Percentiles rank a stretch among this genome's conserved stretches.
These are phyloP conservation scores for Megacollybia marginata DNA, from an alignment of 768 basidiomycete species.

Conservation along the genomic window DNA sequence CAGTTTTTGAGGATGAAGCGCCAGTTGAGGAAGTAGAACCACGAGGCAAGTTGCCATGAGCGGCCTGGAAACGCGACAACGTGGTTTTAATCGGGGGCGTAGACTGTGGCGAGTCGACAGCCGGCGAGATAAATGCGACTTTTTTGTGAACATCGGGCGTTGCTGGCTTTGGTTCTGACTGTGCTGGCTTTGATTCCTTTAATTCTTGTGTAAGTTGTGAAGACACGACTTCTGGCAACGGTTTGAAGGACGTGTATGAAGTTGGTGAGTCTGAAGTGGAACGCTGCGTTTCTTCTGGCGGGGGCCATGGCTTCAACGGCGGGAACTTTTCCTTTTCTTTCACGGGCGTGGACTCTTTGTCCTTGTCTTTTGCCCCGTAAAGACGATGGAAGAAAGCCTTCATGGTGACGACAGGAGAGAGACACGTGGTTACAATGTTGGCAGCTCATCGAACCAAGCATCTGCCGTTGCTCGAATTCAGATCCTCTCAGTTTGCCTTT, in stretches of 20 bases:
- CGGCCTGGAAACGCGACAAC: conserved; percentile 70
- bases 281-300: conserved; percentile 24
- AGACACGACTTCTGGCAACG: conserved; percentile 60
- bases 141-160: conserved; percentile 62
- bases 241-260: conserved; percentile 52
- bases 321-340: conserved; percentile 58
- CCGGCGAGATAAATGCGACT: conserved; percentile 81
- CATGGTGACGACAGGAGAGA: conserved; percentile 34
- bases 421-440: conserved; percentile 7
- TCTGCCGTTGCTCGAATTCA: conserved; percentile 36
- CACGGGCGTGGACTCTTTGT: conserved; percentile 30
- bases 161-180: background rate
- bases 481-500: conserved; percentile 32
- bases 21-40: conserved; percentile 56
- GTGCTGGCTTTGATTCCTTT: background rate
- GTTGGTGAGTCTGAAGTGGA: conserved; percentile 26
- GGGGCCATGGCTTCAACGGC: conserved; percentile 66
- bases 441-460: conserved; percentile 68
- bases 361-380: conserved; percentile 64
- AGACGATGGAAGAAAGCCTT: conserved; percentile 80
- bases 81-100: conserved; percentile 52
- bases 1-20: conserved; percentile 52
- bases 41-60: conserved; percentile 66
- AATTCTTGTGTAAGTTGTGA: conserved; percentile 4
- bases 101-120: conserved; percentile 55